Percentiles rank a stretch among this genome's conserved stretches.
phyloP scores from a whole-genome alignment of 2,329 filamentous ascomycete species.

The Celoporthe dispersa region DNA sequence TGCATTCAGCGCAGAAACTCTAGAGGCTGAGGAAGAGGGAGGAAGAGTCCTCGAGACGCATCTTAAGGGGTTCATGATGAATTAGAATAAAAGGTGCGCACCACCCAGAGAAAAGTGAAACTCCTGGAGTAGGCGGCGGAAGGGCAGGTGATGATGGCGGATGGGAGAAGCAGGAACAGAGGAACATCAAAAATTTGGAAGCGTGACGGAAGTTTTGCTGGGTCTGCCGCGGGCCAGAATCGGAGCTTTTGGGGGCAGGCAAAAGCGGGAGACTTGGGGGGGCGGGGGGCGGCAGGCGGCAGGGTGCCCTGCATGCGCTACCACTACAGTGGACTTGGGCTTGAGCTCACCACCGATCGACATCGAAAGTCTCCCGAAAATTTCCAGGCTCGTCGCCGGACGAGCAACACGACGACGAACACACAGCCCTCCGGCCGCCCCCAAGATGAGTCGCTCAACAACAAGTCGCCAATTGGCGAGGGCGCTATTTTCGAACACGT shows the following conservation, averaged over 20 bases:
- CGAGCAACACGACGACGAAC: constrained; percentile 33
- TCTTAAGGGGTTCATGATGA: constrained; percentile 52
- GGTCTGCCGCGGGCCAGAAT: constrained; percentile 25
- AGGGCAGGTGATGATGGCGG: constrained; percentile 7
- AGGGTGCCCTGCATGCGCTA: constrained; percentile 17
- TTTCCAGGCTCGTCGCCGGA: constrained; percentile 12
- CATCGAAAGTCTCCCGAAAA: constrained; percentile 12
- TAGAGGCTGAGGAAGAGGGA: constrained; percentile 46
- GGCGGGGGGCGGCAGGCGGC: constrained; percentile 19
- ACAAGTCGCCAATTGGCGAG: constrained; percentile 49
- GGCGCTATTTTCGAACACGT: constrained; percentile 42
- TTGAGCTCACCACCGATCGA: constrained; percentile 5
- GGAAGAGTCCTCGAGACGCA: constrained; percentile 48
- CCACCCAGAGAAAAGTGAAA: constrained; percentile 31
- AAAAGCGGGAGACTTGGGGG: constrained; percentile 10
- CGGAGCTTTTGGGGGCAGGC: constrained; percentile 27
- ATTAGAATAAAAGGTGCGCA: constrained; percentile 32
- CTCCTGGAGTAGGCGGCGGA: constrained; percentile 15
- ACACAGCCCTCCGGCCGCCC: constrained; percentile 28
- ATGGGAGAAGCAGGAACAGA: constrained; percentile 5
- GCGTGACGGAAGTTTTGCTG: constrained; percentile 26
- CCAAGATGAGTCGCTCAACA: constrained; percentile 49
- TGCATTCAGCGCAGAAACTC: constrained; percentile 44
- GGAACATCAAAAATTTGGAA: constrained; percentile 26
- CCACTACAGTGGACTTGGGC: background rate